These are phyloP conservation scores for Colletotrichum sp. DNA, from an alignment of 2,329 filamentous ascomycete species.

Conservation along the genomic window DNA sequence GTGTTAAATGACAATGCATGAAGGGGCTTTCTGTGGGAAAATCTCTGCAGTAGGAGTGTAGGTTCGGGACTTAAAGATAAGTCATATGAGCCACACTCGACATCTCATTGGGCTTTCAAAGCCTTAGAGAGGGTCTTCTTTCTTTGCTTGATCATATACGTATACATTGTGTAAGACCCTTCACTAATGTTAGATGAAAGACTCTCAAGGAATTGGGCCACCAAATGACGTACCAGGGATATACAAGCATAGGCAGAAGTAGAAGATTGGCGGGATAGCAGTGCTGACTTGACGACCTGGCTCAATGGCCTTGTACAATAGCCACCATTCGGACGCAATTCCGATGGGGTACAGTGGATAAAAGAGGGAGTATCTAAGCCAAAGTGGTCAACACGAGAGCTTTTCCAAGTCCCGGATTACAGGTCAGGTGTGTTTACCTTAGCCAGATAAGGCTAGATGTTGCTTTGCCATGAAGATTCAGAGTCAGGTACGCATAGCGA, in stretches of 20 bases:
- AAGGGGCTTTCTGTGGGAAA: background rate
- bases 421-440: conserved; percentile 39
- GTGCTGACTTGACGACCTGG: conserved; percentile 57
- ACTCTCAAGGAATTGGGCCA: background rate
- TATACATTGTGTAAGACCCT: conserved; percentile 78
- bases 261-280: conserved; percentile 63
- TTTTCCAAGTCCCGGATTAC: background rate
- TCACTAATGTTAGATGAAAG: background rate
- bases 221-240: conserved; percentile 69
- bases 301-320: conserved; percentile 74
- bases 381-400: background rate
- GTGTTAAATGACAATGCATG: background rate
- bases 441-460: conserved; percentile 77
- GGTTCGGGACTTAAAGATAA: no score
- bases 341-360: conserved; percentile 91
- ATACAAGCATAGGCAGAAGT: conserved; percentile 74
- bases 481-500: conserved; percentile 88
- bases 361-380: conserved; percentile 80
- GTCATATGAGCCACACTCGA: background rate
- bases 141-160: conserved; percentile 92
- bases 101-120: background rate
- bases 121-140: conserved; percentile 72
- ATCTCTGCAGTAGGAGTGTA: background rate
- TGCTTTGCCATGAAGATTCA: conserved; percentile 68
- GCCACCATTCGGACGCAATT: conserved; percentile 83